Base-by-base conservation (phyloP, 208 protist species). In the Trypanosomatidae sp. region DNA sequence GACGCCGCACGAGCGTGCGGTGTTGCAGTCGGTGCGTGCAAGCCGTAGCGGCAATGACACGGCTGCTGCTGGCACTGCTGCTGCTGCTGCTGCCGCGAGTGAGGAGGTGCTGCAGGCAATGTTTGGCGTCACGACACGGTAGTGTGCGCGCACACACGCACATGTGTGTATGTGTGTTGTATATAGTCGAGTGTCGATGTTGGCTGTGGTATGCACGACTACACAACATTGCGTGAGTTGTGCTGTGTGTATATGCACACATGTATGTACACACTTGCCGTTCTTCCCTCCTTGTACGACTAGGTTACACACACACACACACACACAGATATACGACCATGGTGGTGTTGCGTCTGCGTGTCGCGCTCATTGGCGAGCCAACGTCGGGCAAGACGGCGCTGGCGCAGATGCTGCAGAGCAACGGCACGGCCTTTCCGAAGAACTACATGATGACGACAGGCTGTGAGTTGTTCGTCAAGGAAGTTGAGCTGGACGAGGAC, bases 381-480 rank as follows among this genome's bases (percentile, higher is more conserved):
- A 93, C 88, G 0, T 83, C 84, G 6, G 88, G 88, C n/a, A 95
- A 95, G 57, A 81, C 81, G 15, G 72, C 84, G 4, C 79, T 90
- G 49, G 84, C 90, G 48, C 81, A 95, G 59, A 95, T 93, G 79
- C 50, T 86, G 5, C 82, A 88, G 57, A 93, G 78, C 61, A 86
- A 88, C 46, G 84, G 88, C 24, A 55, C 71, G 6, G 66, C 65
- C 0, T 95, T 93, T 49, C 85, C 88, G 0, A 86, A 86, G 42
- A 89, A 95, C 45, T 95, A 95, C 54, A 23, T 91, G n/a, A 93
- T 95, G 88, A 95, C 88, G 3, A 75, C 81, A 61, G 88, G 88
- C 4, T 89, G 86, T 50, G 88, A 95, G 35, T 85, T 95, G 65
- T 63, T 82, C 16, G 75, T 92, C 16, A 95, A 92, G 61, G 84